Percentiles rank a stretch among this genome's conserved stretches.
These are phyloP conservation scores for Noccaea bulbosa DNA, from an alignment of 345 rosid genomes.

Conservation along the genomic window DNA sequence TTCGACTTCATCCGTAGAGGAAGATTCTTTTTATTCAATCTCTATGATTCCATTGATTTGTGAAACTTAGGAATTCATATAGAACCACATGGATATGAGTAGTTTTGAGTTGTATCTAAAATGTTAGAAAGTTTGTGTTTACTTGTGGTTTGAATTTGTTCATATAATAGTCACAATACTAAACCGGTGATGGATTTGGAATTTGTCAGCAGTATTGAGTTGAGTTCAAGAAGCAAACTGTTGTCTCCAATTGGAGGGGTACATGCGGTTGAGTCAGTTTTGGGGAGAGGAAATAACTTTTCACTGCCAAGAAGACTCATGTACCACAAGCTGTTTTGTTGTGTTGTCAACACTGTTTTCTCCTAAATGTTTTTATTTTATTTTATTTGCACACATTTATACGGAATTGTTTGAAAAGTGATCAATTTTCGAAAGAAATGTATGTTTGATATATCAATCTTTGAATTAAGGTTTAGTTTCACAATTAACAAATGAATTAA, in stretches of 20 bases:
- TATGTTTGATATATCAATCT: too few species aligned
- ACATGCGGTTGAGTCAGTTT: conserved; percentile 15
- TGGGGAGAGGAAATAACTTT: conserved; percentile 21
- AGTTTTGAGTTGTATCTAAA: background rate
- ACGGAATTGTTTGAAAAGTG: background rate
- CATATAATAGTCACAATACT: conserved; percentile 4
- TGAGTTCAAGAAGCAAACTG: conserved; percentile 23
- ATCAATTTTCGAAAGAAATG: background rate
- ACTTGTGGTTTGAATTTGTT: conserved; percentile 4
- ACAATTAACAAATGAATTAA: too few species aligned
- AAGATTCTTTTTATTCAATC: background rate
- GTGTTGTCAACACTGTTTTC: conserved; percentile 2
- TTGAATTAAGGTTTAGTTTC: too few species aligned
- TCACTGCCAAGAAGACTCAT: conserved; percentile 5
- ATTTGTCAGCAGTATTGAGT: conserved; percentile 20
- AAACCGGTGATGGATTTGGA: conserved; percentile 16
- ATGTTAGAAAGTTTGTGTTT: background rate
- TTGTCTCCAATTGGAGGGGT: background rate
- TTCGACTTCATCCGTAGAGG: background rate
- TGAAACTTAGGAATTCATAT: conserved; percentile 2
- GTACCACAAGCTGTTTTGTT: conserved; percentile 8
- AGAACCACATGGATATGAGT: conserved; percentile 16
- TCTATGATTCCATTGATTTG: background rate
- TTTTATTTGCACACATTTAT: background rate
- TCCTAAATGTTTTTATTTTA: background rate